Evolutionary conservation across 495 filamentous ascomycete genomes (phyloP).

Genomic region (Barbatosphaeria neglecta): DNA sequence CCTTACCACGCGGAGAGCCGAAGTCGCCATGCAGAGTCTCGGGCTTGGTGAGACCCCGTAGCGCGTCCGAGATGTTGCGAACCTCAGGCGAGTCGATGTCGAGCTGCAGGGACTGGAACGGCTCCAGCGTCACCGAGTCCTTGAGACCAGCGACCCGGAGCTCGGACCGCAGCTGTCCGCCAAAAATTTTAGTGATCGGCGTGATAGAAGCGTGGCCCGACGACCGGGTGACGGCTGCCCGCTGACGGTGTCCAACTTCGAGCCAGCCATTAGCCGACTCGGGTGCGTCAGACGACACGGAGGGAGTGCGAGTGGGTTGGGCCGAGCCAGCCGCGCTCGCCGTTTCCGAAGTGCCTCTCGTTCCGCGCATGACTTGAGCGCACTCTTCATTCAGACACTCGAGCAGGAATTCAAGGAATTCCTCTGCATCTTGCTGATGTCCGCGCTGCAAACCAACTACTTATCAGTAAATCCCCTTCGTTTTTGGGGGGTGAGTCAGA

Average conservation of each 20-base stretch:
- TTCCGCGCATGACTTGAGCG: constrained; percentile 55
- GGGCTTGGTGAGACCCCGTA: constrained; percentile 70
- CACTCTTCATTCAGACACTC: constrained; percentile 93
- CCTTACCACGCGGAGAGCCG: constrained; percentile 65
- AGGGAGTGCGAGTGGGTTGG: constrained; percentile 18
- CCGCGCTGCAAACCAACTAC: constrained; percentile 49
- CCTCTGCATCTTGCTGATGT: constrained; percentile 96
- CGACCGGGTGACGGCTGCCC: constrained; percentile 72
- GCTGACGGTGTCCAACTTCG: constrained; percentile 89
- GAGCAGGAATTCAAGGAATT: constrained; percentile 89
- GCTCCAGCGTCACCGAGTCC: constrained; percentile 81
- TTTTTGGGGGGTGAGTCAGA: background rate
- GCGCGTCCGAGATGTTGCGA: constrained; percentile 81
- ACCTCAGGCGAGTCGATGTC: constrained; percentile 81
- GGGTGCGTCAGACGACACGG: constrained; percentile 26
- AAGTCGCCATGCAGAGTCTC: constrained; percentile 84
- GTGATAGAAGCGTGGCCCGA: constrained; percentile 65
- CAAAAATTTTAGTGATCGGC: constrained; percentile 89
- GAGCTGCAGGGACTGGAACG: constrained; percentile 87
- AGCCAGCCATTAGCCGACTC: constrained; percentile 59
- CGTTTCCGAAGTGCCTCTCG: constrained; percentile 23
- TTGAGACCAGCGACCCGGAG: constrained; percentile 78
- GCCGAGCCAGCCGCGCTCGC: constrained; percentile 29
- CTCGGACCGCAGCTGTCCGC: constrained; percentile 82
- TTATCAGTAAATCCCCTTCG: constrained; percentile 13